Evolutionary conservation across 345 rosid genomes (phyloP).

Genomic region (Moringa oleifera): DNA sequence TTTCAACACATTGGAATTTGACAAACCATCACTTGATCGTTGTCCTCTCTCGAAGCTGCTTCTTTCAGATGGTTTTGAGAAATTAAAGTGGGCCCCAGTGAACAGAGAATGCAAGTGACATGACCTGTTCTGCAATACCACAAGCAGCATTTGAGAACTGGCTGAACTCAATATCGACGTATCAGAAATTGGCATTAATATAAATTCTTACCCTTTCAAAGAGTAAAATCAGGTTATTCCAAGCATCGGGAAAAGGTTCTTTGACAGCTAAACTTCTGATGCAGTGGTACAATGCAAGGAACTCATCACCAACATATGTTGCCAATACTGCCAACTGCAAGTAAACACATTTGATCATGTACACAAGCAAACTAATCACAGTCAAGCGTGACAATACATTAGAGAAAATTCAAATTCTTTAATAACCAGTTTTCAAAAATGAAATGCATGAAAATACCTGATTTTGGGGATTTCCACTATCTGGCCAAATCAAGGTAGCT

Average conservation of each 20-base stretch:
- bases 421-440: not conserved
- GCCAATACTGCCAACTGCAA: slow-evolving; percentile 86
- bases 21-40: slow-evolving; percentile 19
- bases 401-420: slow-evolving; percentile 5
- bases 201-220: slow-evolving; percentile 67
- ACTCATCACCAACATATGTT: slow-evolving; percentile 78
- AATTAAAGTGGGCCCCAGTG: slow-evolving; percentile 45
- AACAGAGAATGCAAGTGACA: slow-evolving; percentile 35
- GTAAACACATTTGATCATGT: slow-evolving; percentile 9
- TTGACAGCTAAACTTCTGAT: slow-evolving; percentile 89
- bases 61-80: slow-evolving; percentile 51
- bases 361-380: not conserved
- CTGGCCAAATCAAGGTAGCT: slow-evolving; percentile 73
- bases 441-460: slow-evolving; percentile 40
- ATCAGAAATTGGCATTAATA: slow-evolving; percentile 6
- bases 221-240: slow-evolving; percentile 63
- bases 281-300: slow-evolving; percentile 86
- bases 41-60: slow-evolving; percentile 8
- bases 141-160: slow-evolving; percentile 19
- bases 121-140: slow-evolving; percentile 67
- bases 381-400: too few relatives aligned
- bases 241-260: slow-evolving; percentile 92
- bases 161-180: not conserved
- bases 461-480: slow-evolving; percentile 89
- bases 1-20: slow-evolving; percentile 19